Evolutionary conservation across 2,329 filamentous ascomycete genomes (phyloP), one percentile per base, ranked within the genome.

Genomic region (Teratosphaeria nubilosa): DNA sequence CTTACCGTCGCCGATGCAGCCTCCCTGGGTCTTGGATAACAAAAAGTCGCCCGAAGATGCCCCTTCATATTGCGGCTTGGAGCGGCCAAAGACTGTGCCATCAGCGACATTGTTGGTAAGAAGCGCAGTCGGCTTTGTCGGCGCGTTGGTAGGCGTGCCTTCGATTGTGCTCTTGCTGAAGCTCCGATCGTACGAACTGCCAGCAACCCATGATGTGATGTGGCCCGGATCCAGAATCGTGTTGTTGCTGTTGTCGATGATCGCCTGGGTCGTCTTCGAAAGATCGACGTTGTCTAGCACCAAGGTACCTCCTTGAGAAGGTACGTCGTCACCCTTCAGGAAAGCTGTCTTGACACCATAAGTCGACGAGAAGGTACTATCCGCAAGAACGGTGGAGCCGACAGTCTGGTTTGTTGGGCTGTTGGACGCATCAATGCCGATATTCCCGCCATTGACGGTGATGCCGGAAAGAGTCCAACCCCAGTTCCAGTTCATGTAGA

Each of bases 221-320:
- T 48, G n/a, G 66, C 87, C 87, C 60, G 90, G 90, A 1, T 78
- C 75, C 31, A 96, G 81, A 51, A 96, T 77, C 1, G 77, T 77
- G 51, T 80, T 77, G 52, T 83, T 85, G 61, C 76, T 78, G 24
- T 76, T 70, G 55, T 77, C 75, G 56, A 83, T 78, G 56, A 97
- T 82, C 32, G 89, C 90, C 25, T 82, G 79, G 6, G 81, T 78
- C 0, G 81, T 78, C 51, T 56, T 88, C 57, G 83, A 85, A 63
- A 96, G 90, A 75, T 96, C 90, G 34, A 95, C 89, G 65, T 96
- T 96, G 75, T 96, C 89, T 11, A 97, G 74, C 64, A 96, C 81
- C 52, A 96, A 81, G 14, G 88, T 90, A 60, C 89, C 90, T 68
- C 91, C 92, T 65, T 88, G 88, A 58, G 80, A 75, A 24, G 84